A percentile compares a stretch with the other conserved stretches of the same genome.
Evolutionary conservation across 2,329 filamentous ascomycete species (phyloP).

Genomic region (Fusarium domesticum): DNA sequence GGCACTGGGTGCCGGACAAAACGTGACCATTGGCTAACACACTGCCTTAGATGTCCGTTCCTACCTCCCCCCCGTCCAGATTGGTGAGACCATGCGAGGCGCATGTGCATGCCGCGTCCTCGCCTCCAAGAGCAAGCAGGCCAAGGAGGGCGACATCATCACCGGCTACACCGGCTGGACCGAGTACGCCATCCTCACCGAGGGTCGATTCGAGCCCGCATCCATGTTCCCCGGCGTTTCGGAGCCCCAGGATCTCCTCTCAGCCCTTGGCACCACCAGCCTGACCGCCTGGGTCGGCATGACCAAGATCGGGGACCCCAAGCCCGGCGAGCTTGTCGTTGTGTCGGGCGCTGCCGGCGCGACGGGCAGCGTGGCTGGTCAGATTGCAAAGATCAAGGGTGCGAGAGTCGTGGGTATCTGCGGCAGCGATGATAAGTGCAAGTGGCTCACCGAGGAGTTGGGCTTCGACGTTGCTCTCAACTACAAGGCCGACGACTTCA

Average conservation of each 20-base stretch:
- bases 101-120: slow-evolving; percentile 57
- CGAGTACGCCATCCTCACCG: slow-evolving; percentile 58
- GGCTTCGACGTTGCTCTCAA: slow-evolving; percentile 67
- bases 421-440: slow-evolving; percentile 64
- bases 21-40: background rate
- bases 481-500: slow-evolving; percentile 65
- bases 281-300: slow-evolving; percentile 77
- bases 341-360: slow-evolving; percentile 76
- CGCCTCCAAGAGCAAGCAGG: slow-evolving; percentile 55
- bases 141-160: slow-evolving; percentile 58
- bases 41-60: slow-evolving; percentile 43
- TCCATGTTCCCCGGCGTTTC: slow-evolving; percentile 40
- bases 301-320: slow-evolving; percentile 63
- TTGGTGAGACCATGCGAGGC: slow-evolving; percentile 68
- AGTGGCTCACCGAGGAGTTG: slow-evolving; percentile 61
- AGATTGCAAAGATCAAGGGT: slow-evolving; percentile 74
- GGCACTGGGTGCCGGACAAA: background rate
- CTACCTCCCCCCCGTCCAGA: slow-evolving; percentile 66
- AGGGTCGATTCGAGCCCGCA: slow-evolving; percentile 46
- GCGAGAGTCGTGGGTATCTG: slow-evolving; percentile 61
- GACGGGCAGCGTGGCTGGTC: slow-evolving; percentile 71
- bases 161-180: slow-evolving; percentile 59
- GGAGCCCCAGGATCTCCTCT: slow-evolving; percentile 57
- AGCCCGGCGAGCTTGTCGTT: slow-evolving; percentile 70
- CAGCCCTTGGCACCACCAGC: slow-evolving; percentile 63